Evolutionary conservation across 2,329 filamentous ascomycete species (phyloP).

Genomic region (Diaporthe australafricana): DNA sequence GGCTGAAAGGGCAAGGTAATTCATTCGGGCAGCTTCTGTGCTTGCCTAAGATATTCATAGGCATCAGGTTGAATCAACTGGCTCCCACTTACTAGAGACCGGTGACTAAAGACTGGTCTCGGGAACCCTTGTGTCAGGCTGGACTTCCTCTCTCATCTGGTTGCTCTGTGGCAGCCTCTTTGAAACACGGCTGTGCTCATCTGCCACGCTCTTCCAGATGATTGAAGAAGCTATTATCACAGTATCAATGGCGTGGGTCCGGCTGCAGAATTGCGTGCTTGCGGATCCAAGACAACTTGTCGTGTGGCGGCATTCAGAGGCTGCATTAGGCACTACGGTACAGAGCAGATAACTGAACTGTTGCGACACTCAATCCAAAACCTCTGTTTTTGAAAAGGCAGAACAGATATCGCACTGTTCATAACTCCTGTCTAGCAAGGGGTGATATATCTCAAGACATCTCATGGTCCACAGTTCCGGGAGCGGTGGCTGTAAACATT

Average conservation of each 20-base stretch:
- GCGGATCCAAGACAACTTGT: not conserved
- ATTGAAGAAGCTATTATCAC: not conserved
- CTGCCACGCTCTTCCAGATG: not conserved
- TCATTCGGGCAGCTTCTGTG: not conserved
- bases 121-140: not conserved
- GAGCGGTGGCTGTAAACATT: too few species aligned
- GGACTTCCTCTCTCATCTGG: not conserved
- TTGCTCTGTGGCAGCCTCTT: too few species aligned
- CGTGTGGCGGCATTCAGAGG: not conserved
- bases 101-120: not conserved
- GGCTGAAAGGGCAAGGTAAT: not conserved
- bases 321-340: slow-evolving; percentile 17
- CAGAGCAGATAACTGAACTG: not conserved
- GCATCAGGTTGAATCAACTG: slow-evolving; percentile 1
- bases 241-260: too few species aligned
- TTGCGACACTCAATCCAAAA: not conserved
- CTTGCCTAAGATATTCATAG: not conserved
- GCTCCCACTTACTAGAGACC: not conserved
- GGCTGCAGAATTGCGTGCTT: not conserved
- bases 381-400: too few species aligned
- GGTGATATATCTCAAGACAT: too few species aligned
- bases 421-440: too few species aligned
- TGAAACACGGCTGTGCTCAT: not conserved
- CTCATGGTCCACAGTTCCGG: too few species aligned
- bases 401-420: not conserved